Base-by-base conservation (phyloP, 202 grass and related monocot genomes). In the Carex sylvatica region DNA sequence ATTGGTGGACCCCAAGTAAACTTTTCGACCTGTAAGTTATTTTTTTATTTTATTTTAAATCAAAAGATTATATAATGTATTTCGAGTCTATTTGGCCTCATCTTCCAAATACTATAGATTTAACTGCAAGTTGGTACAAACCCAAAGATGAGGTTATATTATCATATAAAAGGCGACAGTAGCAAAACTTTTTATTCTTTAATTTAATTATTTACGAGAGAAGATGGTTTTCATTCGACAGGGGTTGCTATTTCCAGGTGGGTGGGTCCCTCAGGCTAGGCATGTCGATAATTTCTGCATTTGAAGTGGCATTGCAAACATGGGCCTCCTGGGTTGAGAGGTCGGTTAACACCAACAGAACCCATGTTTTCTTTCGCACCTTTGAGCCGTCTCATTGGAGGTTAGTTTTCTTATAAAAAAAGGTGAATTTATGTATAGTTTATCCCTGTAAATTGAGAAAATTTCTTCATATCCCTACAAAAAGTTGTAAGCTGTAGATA, bases 351-450 rank as follows among this genome's bases (percentile, higher is more conserved):
- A 93, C 82, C 70, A 91, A 84, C 42, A 82, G 87, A 85, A 95
- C 92, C 51, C 80, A 73, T 66, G 87, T 95, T 58, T 98, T 98
- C 78, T 98, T 98, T 84, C 89, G 92, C 18, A 98, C 95, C 66
- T 95, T 91, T 28, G 92, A 98, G 80, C 95, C 95, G 20, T 98
- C 95, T 51, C 92, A 98, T 83, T 98, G 95, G 95, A 95, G 95
- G 95, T 98, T 46, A 16, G 83, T 68, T 79, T 62, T 55, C 72
- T 75, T 65, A 28, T 10, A 71, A 49, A 33, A 42, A 12, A n/a
- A 79, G 46, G 44, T 53, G 46, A 74, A 53, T 9, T n/a, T 36
- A 12, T 36, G 51, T 59, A 28, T 77, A 77, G 36, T 36, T 58
- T 77, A 38, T 77, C 16, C 9, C 15, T 77, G 9, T 38, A 2